Percentiles rank a stretch among this genome's conserved stretches.
These are phyloP conservation scores for Beauveria asiatica DNA, from an alignment of 2,329 filamentous ascomycete genomes.

Conservation along the genomic window DNA sequence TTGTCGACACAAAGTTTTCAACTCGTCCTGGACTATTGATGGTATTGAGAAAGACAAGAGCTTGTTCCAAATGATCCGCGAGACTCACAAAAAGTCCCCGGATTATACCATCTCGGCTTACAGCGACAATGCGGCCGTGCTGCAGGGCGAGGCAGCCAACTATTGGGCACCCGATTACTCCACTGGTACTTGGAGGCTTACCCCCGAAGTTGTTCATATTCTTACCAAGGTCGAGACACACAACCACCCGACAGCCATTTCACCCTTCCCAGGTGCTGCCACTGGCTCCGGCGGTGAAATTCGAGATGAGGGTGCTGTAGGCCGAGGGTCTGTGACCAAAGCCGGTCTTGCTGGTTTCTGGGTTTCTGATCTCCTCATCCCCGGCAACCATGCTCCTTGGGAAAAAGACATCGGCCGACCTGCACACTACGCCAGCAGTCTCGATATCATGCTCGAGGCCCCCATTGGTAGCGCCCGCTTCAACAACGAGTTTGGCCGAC, in stretches of 20 bases:
- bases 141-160: slow-evolving; percentile 32
- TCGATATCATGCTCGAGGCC: slow-evolving; percentile 96
- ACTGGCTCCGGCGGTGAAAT: slow-evolving; percentile 96
- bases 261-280: slow-evolving; percentile 83
- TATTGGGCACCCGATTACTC: slow-evolving; percentile 82
- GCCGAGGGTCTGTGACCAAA: slow-evolving; percentile 85
- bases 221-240: slow-evolving; percentile 95
- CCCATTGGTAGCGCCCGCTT: slow-evolving; percentile 91
- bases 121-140: slow-evolving; percentile 93
- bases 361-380: slow-evolving; percentile 89
- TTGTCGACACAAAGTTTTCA: slow-evolving; percentile 82
- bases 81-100: slow-evolving; percentile 79
- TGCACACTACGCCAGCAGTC: slow-evolving; percentile 81
- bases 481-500: slow-evolving; percentile 96
- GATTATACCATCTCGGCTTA: slow-evolving; percentile 89
- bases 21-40: slow-evolving; percentile 92
- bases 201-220: slow-evolving; percentile 78
- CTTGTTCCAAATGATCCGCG: slow-evolving; percentile 92
- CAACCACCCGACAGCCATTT: slow-evolving; percentile 95
- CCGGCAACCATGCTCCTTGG: slow-evolving; percentile 76
- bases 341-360: slow-evolving; percentile 88
- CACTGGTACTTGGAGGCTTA: slow-evolving; percentile 81
- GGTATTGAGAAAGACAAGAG: slow-evolving; percentile 69
- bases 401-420: slow-evolving; percentile 86
- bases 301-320: slow-evolving; percentile 88